Evolutionary conservation across 805 yeast species (phyloP).

Genomic region (Metschnikowia drakensbergensis): DNA sequence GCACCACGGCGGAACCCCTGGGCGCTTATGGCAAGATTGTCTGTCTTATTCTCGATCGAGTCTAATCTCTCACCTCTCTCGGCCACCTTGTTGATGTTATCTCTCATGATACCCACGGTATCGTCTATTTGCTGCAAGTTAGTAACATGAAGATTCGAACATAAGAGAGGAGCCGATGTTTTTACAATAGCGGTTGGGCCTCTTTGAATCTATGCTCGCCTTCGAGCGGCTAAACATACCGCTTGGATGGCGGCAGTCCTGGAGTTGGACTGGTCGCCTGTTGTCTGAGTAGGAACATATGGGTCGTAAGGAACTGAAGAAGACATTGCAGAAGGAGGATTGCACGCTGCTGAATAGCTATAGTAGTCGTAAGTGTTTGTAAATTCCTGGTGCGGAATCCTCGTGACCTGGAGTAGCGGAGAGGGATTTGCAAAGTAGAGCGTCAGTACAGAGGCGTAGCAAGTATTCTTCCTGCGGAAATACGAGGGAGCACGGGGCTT

Average conservation of each 20-base stretch:
- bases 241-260: constrained; percentile 83
- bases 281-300: constrained; percentile 62
- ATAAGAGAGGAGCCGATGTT: background rate
- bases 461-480: background rate
- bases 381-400: constrained; percentile 5
- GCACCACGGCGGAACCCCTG: constrained; percentile 96
- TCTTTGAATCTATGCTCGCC: background rate
- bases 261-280: constrained; percentile 49
- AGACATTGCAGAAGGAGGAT: constrained; percentile 45
- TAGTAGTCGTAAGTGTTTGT: constrained; percentile 2
- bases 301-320: constrained; percentile 85
- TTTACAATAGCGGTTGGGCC: background rate
- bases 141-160: constrained; percentile 20
- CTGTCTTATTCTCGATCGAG: constrained; percentile 88
- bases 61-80: constrained; percentile 93
- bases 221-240: constrained; percentile 38
- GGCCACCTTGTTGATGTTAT: constrained; percentile 91
- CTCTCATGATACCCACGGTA: constrained; percentile 96
- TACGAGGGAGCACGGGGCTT: background rate
- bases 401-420: constrained; percentile 9
- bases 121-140: constrained; percentile 73
- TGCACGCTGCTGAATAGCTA: background rate
- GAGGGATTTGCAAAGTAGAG: background rate
- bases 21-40: constrained; percentile 85
- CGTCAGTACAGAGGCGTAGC: background rate